Conservation (phyloP, 2,329 filamentous ascomycete genomes). For the Cladophialophora immunda region DNA sequence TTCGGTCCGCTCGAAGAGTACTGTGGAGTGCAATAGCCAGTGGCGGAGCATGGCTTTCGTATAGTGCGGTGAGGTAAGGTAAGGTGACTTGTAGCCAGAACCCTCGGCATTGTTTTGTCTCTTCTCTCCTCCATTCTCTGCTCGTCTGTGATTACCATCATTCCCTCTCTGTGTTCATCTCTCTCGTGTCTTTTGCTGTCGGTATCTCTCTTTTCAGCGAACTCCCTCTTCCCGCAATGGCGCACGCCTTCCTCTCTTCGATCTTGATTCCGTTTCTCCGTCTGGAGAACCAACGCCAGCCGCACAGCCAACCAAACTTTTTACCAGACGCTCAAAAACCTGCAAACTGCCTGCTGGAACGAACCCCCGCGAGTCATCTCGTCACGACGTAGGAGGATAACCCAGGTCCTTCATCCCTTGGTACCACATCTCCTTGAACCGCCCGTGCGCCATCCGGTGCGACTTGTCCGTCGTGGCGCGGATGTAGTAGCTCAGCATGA, state of each 20-base stretch:
- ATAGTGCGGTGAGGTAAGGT: no score
- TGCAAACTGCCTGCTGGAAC: neutral
- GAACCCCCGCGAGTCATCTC: neutral
- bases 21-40: no score
- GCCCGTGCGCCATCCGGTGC: conserved; percentile 30
- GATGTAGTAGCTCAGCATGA: conserved; percentile 37
- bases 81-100: no score
- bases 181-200: no score
- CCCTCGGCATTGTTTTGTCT: no score
- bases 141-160: no score
- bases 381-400: conserved; percentile 16
- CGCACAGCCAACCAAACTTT: neutral
- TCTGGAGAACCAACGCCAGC: neutral
- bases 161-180: no score
- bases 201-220: neutral
- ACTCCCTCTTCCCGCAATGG: neutral
- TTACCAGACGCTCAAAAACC: neutral
- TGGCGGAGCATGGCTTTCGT: no score
- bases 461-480: conserved; percentile 34
- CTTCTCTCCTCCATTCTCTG: no score
- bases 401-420: conserved; percentile 29
- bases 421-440: conserved; percentile 37
- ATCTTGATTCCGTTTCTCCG: neutral
- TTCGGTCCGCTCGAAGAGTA: no score
- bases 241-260: neutral